Conservation (phyloP, 2,329 filamentous ascomycete genomes). For the Claviceps digitariae region DNA sequence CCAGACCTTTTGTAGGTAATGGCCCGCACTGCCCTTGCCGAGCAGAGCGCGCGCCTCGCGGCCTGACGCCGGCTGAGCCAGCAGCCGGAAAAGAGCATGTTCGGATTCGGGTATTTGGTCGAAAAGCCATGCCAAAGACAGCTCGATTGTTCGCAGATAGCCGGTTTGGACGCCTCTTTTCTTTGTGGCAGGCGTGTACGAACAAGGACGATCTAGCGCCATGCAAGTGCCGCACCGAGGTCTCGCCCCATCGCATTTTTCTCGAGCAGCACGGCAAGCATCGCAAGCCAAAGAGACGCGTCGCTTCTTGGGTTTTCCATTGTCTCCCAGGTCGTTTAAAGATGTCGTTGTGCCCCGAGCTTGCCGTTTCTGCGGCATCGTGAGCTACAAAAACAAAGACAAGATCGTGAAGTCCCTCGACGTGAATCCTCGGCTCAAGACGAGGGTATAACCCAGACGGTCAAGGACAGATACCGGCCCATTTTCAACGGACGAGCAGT, state of each 20-base stretch:
- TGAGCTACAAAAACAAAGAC: conserved; percentile 4
- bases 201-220: conserved; percentile 49
- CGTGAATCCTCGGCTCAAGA: background rate
- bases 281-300: conserved; percentile 57
- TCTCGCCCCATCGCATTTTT: conserved; percentile 59
- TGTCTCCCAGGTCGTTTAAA: background rate
- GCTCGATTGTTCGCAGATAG: conserved; percentile 61
- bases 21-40: conserved; percentile 38
- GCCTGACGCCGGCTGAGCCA: conserved; percentile 31
- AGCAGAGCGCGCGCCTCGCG: conserved; percentile 30
- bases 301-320: conserved; percentile 36
- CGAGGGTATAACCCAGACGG: background rate
- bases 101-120: conserved; percentile 47
- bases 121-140: conserved; percentile 54
- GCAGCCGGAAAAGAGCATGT: conserved; percentile 38
- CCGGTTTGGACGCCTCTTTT: conserved; percentile 71
- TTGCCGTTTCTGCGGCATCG: conserved; percentile 28
- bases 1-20: conserved; percentile 49
- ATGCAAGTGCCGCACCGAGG: conserved; percentile 55
- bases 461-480: background rate
- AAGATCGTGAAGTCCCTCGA: background rate
- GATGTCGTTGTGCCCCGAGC: conserved; percentile 5
- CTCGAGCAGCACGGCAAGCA: conserved; percentile 51
- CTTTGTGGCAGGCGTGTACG: conserved; percentile 59
- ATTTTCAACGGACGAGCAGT: background rate